Evolutionary conservation across 1,284 basidiomycete genomes (phyloP), one percentile per base, ranked within the genome.

Genomic region (Kwoniella shivajii): DNA sequence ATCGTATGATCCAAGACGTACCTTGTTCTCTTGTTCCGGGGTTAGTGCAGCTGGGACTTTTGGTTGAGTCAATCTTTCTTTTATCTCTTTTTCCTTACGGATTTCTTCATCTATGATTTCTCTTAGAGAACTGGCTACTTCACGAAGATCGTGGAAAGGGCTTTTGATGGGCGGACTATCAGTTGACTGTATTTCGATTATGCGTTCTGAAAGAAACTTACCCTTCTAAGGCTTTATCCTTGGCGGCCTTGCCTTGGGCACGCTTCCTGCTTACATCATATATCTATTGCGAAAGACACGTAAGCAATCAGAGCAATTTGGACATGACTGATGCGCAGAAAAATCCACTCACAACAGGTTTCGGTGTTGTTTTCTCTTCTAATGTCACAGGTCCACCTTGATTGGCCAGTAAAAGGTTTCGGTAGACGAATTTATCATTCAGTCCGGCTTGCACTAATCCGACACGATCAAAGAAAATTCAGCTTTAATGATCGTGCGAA

Each of bases 41-140:
- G 60, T 36, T n/a, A 74, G 57, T 3, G 50, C 45, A 1, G 38
- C 44, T 2, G 72, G 72, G 1, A 67, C 53, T 1, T 47, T 26
- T 0, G 66, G 65, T 16, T 54, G 33, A 6, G 47, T 26, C 26
- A 67, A 50, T n/a, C 61, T 48, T 14, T 51, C 51, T 20, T 54
- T 34, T 44, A 61, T 50, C 29, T 51, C 50, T 18, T 43, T 46
- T 5, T 64, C 60, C 22, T 46, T 34, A 18, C 53, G 34, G 20
- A 54, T 46, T 14, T 63, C 34, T 27, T 56, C 47, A 7, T 36
- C 48, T 34, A 31, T 47, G 29, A 57, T 27, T n/a, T n/a, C n/a
- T n/a, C n/a, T n/a, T n/a, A n/a, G n/a, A n/a, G n/a, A n/a, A n/a
- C n/a, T n/a, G n/a, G n/a, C n/a, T n/a, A n/a, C 11, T 29, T 38